Base-by-base conservation (phyloP, 129 eudicot genomes). In the Smallanthus sonchifolius region DNA sequence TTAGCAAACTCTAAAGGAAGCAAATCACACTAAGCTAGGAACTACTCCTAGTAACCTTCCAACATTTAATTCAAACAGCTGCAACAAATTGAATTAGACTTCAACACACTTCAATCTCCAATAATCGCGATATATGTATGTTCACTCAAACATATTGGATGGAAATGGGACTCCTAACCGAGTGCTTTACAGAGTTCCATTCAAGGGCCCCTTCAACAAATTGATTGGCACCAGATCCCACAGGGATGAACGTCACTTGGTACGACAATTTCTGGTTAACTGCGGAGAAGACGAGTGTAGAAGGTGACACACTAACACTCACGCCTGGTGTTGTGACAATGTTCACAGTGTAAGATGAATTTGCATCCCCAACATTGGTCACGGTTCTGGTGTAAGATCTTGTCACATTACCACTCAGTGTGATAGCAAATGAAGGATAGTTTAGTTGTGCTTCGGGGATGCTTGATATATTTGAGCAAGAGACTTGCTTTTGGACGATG, bases 341-440 rank as follows among this genome's bases (percentile, higher is more conserved):
- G 24, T 75, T 38, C 11, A 75, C 65, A 0, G 13, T 36, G 38
- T 83, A 86, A 11, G 79, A 65, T 19, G 84, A 84, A 75, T 54
- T 79, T 56, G 84, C 84, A 34, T 67, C 82, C 3, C 91, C 88
- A 54, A 86, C 91, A 16, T 86, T 86, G 10, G 88, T 86, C 82
- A 86, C 84, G 4, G 76, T 82, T 66, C 91, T 78, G n/a, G 81
- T 60, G 62, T 77, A 86, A 13, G 62, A 3, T 30, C 15, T 17
- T n/a, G 82, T n/a, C 28, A 10, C 73, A 17, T 65, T 65, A n/a
- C 74, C 38, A 37, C 76, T 80, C 8, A 75, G 2, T 11, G 60
- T 16, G 8, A 84, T 60, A 2, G 88, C 51, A 35, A 87, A 84
- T 6, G 89, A 79, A 36, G 92, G 92, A 49, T 87, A 84, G 68